A percentile compares a stretch with the other conserved stretches of the same genome.
Conservation (phyloP, 257 asterid species). For the Datura wrightii region DNA sequence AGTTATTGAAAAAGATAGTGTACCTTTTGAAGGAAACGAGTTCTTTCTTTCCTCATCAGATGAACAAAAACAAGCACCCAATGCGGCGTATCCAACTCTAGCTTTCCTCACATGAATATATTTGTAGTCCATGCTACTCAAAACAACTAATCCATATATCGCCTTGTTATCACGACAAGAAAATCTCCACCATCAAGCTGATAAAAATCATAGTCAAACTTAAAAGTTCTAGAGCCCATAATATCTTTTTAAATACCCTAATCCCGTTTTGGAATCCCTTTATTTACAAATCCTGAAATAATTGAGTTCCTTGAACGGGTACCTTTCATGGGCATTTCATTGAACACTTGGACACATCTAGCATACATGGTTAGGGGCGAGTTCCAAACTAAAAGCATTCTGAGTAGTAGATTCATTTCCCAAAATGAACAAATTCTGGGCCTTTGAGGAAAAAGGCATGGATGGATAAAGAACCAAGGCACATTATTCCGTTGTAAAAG, state of each 20-base stretch:
- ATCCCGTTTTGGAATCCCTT: conserved; percentile 53
- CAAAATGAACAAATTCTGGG: conserved; percentile 40
- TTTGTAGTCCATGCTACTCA: conserved; percentile 53
- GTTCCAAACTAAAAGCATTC: conserved; percentile 47
- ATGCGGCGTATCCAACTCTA: background rate
- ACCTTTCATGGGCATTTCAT: conserved; percentile 67
- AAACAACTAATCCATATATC: conserved; percentile 65
- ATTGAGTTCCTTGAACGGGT: conserved; percentile 85
- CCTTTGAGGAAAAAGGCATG: conserved; percentile 64
- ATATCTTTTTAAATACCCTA: conserved; percentile 55
- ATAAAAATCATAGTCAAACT: conserved; percentile 58
- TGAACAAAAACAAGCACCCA: background rate
- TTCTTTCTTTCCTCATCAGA: background rate
- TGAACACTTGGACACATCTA: conserved; percentile 64
- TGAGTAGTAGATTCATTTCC: conserved; percentile 18
- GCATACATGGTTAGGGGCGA: conserved; percentile 39
- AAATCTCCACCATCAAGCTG: conserved; percentile 59
- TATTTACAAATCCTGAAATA: conserved; percentile 69
- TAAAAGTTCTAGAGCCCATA: conserved; percentile 35
- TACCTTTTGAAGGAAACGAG: background rate
- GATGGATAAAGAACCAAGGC: conserved; percentile 58
- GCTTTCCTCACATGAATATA: background rate
- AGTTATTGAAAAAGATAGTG: background rate
- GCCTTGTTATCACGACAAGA: conserved; percentile 34
- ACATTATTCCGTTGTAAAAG: conserved; percentile 59